Evolutionary conservation across 805 yeast species (phyloP).

Genomic region (Brettanomyces anomalus): DNA sequence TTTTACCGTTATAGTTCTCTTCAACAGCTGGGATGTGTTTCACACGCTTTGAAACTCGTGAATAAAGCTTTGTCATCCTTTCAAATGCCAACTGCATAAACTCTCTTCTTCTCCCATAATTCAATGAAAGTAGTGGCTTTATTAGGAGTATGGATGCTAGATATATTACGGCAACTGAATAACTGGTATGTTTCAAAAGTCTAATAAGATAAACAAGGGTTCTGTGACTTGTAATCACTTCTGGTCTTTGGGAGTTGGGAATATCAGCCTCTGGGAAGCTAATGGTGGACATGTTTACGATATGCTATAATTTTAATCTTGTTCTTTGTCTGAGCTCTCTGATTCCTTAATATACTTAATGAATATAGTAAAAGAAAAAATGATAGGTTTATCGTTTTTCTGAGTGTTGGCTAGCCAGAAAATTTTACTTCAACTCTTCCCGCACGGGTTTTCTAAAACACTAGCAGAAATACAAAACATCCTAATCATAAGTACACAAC

Average conservation of each 20-base stretch:
- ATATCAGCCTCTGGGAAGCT: constrained; percentile 27
- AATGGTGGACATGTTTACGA: constrained; percentile 14
- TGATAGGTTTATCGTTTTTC: no score
- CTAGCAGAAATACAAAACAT: no score
- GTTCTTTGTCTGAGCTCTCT: neutral
- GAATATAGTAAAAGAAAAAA: neutral
- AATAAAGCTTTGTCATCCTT: constrained; percentile 21
- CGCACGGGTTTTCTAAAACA: no score
- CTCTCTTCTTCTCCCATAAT: constrained; percentile 31
- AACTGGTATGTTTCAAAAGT: constrained; percentile 29
- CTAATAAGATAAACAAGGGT: constrained; percentile 21
- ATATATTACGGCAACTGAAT: constrained; percentile 23
- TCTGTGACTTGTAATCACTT: constrained; percentile 4
- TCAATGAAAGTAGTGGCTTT: constrained; percentile 32
- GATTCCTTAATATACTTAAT: neutral
- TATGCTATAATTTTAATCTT: neutral
- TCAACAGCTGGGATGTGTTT: constrained; percentile 32
- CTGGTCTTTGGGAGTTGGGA: constrained; percentile 3
- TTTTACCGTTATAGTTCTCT: constrained; percentile 30
- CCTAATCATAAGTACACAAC: no score
- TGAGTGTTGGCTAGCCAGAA: no score
- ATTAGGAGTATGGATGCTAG: constrained; percentile 25
- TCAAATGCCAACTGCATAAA: constrained; percentile 22
- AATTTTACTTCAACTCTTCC: no score
- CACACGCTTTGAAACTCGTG: constrained; percentile 18